Percentiles rank a stretch among this genome's conserved stretches.
phyloP scores from a whole-genome alignment of 1,284 basidiomycete species.

The Xanthoconium separans region DNA sequence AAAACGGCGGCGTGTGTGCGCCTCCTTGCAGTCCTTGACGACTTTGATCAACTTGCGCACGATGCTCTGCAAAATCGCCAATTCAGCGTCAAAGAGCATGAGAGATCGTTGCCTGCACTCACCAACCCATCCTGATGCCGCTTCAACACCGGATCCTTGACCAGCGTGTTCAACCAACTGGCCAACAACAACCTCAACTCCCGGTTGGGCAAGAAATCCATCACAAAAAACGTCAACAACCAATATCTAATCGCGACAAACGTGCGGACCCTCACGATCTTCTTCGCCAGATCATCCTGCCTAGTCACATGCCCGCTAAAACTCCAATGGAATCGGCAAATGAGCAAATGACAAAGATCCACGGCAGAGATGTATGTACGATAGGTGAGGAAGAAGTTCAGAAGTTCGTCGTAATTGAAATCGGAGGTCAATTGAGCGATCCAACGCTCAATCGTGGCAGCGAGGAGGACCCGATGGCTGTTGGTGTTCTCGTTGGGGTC shows the following conservation, averaged over 20 bases:
- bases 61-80: slow-evolving; percentile 51
- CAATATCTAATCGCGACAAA: slow-evolving; percentile 86
- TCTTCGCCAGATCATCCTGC: slow-evolving; percentile 64
- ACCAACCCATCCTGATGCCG: slow-evolving; percentile 69
- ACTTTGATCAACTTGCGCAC: slow-evolving; percentile 80
- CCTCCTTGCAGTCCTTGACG: slow-evolving; percentile 73
- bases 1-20: slow-evolving; percentile 48
- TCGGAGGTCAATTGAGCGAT: slow-evolving; percentile 85
- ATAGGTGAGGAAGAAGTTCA: slow-evolving; percentile 87
- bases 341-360: slow-evolving; percentile 76
- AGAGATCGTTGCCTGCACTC: slow-evolving; percentile 32
- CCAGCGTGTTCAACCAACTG: slow-evolving; percentile 76
- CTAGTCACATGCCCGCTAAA: slow-evolving; percentile 52
- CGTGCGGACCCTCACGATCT: slow-evolving; percentile 81
- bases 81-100: slow-evolving; percentile 8
- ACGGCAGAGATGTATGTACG: slow-evolving; percentile 75
- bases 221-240: slow-evolving; percentile 82
- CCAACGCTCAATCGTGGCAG: slow-evolving; percentile 88
- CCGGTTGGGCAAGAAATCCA: slow-evolving; percentile 82
- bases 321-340: slow-evolving; percentile 86
- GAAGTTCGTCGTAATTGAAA: slow-evolving; percentile 78
- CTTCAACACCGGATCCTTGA: slow-evolving; percentile 64
- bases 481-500: slow-evolving; percentile 16
- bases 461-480: slow-evolving; percentile 60
- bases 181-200: slow-evolving; percentile 71